These are phyloP conservation scores for Trichoderma sp. DNA, from an alignment of 2,329 filamentous ascomycete species.

Conservation along the genomic window DNA sequence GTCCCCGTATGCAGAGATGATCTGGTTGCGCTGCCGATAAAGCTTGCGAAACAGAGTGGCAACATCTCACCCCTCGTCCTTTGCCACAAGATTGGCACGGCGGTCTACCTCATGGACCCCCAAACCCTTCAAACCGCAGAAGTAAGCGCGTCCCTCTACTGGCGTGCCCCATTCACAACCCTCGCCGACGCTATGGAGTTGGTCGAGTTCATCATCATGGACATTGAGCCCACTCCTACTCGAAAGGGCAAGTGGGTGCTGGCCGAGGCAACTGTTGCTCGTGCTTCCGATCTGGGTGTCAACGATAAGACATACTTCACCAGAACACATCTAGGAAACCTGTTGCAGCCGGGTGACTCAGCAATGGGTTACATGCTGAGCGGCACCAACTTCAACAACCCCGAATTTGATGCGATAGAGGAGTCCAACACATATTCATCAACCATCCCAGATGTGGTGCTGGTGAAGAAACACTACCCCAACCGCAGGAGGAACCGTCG, in stretches of 20 bases:
- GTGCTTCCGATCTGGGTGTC: conserved; percentile 77
- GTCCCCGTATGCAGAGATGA: conserved; percentile 98
- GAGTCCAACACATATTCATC: conserved; percentile 70
- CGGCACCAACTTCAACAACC: conserved; percentile 90
- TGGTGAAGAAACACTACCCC: conserved; percentile 96
- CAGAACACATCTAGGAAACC: conserved; percentile 80
- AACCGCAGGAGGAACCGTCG: conserved; percentile 75
- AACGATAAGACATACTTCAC: conserved; percentile 89
- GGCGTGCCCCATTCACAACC: conserved; percentile 81
- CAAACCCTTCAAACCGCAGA: conserved; percentile 89
- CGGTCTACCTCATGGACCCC: conserved; percentile 85
- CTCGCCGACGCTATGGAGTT: conserved; percentile 82
- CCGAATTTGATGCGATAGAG: conserved; percentile 79
- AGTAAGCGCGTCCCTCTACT: conserved; percentile 78
- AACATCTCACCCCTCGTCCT: conserved; percentile 85
- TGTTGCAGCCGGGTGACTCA: conserved; percentile 85
- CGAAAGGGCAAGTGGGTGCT: conserved; percentile 79
- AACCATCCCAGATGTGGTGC: conserved; percentile 82
- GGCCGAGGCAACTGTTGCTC: conserved; percentile 83
- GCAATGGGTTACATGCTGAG: conserved; percentile 91
- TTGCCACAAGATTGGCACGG: conserved; percentile 84
- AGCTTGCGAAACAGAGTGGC: conserved; percentile 79
- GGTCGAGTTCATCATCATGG: conserved; percentile 90
- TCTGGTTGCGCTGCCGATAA: conserved; percentile 86
- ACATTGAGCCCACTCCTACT: conserved; percentile 76